Conservation (phyloP, 257 asterid genomes). For the Cruciata laevipes region DNA sequence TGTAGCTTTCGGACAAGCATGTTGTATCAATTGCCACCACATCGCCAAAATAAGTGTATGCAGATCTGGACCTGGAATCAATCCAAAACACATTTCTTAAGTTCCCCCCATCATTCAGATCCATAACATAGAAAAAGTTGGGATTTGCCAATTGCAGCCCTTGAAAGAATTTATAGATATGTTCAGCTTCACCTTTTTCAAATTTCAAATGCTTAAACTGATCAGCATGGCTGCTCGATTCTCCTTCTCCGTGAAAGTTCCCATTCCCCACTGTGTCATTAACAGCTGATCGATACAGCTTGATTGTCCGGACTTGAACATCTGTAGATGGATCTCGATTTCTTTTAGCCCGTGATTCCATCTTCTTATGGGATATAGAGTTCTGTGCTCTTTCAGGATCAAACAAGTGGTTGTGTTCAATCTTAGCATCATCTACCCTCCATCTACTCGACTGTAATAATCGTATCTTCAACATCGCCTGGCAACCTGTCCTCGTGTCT, state of each 20-base stretch:
- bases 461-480: constrained; percentile 75
- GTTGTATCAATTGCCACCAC: constrained; percentile 28
- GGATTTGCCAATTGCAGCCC: constrained; percentile 27
- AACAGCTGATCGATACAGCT: constrained; percentile 54
- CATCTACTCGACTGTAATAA: constrained; percentile 63
- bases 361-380: constrained; percentile 44
- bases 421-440: constrained; percentile 65
- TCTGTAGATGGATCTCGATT: constrained; percentile 34
- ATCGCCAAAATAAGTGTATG: constrained; percentile 32
- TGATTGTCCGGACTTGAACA: constrained; percentile 45
- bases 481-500: constrained; percentile 86
- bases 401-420: constrained; percentile 70
- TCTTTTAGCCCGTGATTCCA: constrained; percentile 45
- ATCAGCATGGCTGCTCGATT: constrained; percentile 17
- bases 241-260: constrained; percentile 31
- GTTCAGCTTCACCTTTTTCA: constrained; percentile 25
- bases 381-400: constrained; percentile 42
- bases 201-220: constrained; percentile 22
- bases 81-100: constrained; percentile 33
- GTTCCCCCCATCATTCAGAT: constrained; percentile 32
- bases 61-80: constrained; percentile 33
- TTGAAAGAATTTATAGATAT: constrained; percentile 19
- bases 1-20: constrained; percentile 28
- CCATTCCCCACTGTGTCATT: constrained; percentile 38
- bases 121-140: constrained; percentile 36